phyloP scores from a whole-genome alignment of 2,329 filamentous ascomycete genomes.

The Phialophora expanda region DNA sequence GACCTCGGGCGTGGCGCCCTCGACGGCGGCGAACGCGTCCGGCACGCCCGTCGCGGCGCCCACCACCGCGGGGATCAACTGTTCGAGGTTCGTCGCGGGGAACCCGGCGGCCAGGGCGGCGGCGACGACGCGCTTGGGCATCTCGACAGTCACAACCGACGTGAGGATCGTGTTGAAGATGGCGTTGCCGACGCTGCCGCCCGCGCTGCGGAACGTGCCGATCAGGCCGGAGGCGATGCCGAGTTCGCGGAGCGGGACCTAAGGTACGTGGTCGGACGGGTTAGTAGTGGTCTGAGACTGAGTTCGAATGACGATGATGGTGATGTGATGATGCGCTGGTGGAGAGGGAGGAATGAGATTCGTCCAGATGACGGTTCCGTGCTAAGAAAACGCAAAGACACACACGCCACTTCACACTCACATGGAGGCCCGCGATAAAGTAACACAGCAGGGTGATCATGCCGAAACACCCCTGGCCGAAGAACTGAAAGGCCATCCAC shows the following conservation, averaged over 20 bases:
- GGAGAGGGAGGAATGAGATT: neutral
- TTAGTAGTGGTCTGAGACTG: neutral
- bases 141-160: neutral
- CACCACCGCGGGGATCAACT: conserved; percentile 19
- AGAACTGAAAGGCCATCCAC: conserved; percentile 23
- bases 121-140: conserved; percentile 11
- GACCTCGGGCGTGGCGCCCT: conserved; percentile 20
- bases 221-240: conserved; percentile 23
- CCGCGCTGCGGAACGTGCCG: conserved; percentile 21
- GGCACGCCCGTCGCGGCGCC: conserved; percentile 13
- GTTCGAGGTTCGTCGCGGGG: neutral
- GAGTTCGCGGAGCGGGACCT: conserved; percentile 20
- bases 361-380: neutral
- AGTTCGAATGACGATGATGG: too few relatives aligned
- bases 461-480: conserved; percentile 14
- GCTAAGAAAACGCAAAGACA: too few relatives aligned
- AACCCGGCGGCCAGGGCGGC: conserved; percentile 9
- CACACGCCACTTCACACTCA: neutral
- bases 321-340: too few relatives aligned
- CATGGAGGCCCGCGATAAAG: conserved; percentile 21
- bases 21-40: conserved; percentile 11
- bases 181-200: conserved; percentile 23
- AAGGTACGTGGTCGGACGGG: too few relatives aligned
- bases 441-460: conserved; percentile 19
- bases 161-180: conserved; percentile 24